phyloP scores from a whole-genome alignment of 768 basidiomycete species.

The Kwoniella newhampshirensis region DNA sequence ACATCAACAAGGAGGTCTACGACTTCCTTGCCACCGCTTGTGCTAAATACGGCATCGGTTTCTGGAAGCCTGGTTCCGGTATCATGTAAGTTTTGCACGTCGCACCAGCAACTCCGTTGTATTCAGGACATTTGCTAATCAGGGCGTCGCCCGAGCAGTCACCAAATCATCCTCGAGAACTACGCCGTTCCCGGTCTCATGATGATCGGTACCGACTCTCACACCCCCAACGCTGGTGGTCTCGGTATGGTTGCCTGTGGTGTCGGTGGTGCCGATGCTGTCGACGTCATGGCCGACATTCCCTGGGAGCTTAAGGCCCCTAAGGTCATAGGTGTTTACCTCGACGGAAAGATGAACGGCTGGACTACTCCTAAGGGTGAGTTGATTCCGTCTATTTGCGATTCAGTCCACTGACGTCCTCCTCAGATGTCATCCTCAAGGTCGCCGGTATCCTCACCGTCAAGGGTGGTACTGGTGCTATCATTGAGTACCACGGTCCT shows the following conservation, averaged over 20 bases:
- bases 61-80: conserved; percentile 99
- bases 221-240: conserved; percentile 98
- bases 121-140: conserved; percentile 1
- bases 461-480: conserved; percentile 98
- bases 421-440: conserved; percentile 91
- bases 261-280: conserved; percentile 98
- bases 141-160: conserved; percentile 48
- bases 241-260: conserved; percentile 99
- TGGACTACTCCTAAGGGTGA: conserved; percentile 97
- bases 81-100: conserved; percentile 63
- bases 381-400: conserved; percentile 20
- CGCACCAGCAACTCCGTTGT: background rate
- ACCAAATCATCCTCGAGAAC: conserved; percentile 98
- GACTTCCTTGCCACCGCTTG: conserved; percentile 97
- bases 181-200: conserved; percentile 99
- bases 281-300: conserved; percentile 96
- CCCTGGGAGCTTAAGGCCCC: conserved; percentile 99
- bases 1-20: conserved; percentile 97
- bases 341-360: conserved; percentile 89
- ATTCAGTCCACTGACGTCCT: conserved; percentile 12
- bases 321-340: conserved; percentile 96
- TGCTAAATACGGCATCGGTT: conserved; percentile 97
- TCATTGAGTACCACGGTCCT: conserved; percentile 93
- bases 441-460: conserved; percentile 98
- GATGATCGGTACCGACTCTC: conserved; percentile 99